Evolutionary conservation across 1,139 yeast species (phyloP), one percentile per base, ranked within the genome.

Genomic region (Arxiozyma telluris): DNA sequence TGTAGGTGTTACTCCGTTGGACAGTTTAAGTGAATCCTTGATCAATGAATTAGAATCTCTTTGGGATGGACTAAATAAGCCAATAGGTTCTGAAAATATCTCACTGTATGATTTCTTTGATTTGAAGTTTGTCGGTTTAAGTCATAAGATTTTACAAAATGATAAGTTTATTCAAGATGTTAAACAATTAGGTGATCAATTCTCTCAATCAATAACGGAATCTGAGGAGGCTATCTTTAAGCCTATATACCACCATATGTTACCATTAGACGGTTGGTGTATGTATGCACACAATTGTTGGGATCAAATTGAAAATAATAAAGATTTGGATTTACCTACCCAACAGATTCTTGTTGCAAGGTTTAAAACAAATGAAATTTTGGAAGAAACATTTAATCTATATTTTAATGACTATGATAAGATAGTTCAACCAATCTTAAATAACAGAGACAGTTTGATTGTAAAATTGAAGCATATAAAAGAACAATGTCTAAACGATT

Each of bases 261-360:
- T 93, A 51, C 98, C 98, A 7, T 77, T 93, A 51, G 98, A 93
- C 70, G 98, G 97, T 17, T 93, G 98, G 98, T 81, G 94, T 5
- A 73, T 90, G 71, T 93, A 93, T 65, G 91, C 97, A 0, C 85
- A 83, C 54, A 87, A 84, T 65, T 84, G 96, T 60, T 93, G 98
- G 98, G 84, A 87, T 52, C 96, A 90, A 69, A 93, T 93, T 64
- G 96, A 90, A 69, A 78, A 79, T 57, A 93, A 93, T 71, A 91
- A 89, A 70, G 98, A 93, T 67, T 79, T 93, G 61, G 98, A 93
- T 71, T 77, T 93, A 61, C 98, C 98, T 27, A 91, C 98, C 0
- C 98, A 93, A 68, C 98, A 93, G 68, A 87, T 89, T 48, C 75
- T 93, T 57, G 98, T 93, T 21, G 96, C 98, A 5, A 82, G 93